Evolutionary conservation across 495 filamentous ascomycete species (phyloP), one percentile per base, ranked within the genome.

Genomic region (Paragyromitra xinjiangensis): DNA sequence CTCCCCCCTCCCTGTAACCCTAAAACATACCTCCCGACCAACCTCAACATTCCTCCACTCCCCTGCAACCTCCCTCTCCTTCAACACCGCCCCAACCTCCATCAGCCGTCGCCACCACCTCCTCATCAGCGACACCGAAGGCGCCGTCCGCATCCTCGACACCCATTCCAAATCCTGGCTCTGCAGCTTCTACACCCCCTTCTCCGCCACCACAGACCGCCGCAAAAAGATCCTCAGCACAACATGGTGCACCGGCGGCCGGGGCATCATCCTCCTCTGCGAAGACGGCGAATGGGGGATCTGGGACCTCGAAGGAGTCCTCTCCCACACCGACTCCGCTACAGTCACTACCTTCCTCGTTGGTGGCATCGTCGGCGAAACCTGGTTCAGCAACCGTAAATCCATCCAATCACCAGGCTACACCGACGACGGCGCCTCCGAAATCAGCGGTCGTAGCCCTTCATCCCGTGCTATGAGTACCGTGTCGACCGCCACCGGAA

Each of bases 241-340:
- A 0, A 86, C 92, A 68, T 98, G 95, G 95, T 89, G 93, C 7
- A 85, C 91, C n/a, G 89, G 90, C 55, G 94, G 94, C 48, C 90
- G 88, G 53, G 91, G 91, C 12, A 86, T 97, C 48, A 85, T 97
- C 75, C 88, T 90, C 4, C 86, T 98, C 7, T 87, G 95, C 12
- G 88, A 88, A 5, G 93, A 97, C 83, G 95, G 94, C 0, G 91
- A 96, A 85, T 98, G 94, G 94, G 94, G 93, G 3, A 89, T 98
- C 37, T 98, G 95, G 94, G 93, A 96, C 84, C 86, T 94, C 40
- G 90, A 93, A 80, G 90, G 91, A 11, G 78, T 80, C 6, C 69
- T 80, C 51, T 78, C 77, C 0, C 71, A 67, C 6, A 11, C 50
- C 0, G 62, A 80, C 1, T 45, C 64, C n/a, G 77, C 78, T 8